Percentiles rank a stretch among this genome's conserved stretches.
These are phyloP conservation scores for Suillus subaureus DNA, from an alignment of 768 basidiomycete genomes.

Conservation along the genomic window DNA sequence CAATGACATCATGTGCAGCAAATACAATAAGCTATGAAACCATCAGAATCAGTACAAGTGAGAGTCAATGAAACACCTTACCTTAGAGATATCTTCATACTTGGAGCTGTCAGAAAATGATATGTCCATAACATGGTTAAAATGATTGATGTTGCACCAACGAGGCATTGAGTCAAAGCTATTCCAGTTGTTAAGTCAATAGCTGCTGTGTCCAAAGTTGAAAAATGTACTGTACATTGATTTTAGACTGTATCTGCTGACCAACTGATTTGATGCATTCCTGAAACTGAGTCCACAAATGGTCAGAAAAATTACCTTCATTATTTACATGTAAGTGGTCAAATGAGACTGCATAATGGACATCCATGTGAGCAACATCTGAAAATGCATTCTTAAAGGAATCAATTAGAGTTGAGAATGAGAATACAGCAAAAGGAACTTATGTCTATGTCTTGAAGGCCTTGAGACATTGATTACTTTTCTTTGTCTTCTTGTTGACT, in stretches of 20 bases:
- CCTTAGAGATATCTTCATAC: slow-evolving; percentile 40
- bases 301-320: slow-evolving; percentile 35
- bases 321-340: slow-evolving; percentile 43
- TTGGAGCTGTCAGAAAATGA: slow-evolving; percentile 39
- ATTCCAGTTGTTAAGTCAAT: neutral
- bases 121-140: slow-evolving; percentile 21
- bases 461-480: slow-evolving; percentile 11
- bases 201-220: slow-evolving; percentile 5
- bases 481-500: slow-evolving; percentile 22
- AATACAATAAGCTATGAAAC: slow-evolving; percentile 31
- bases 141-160: slow-evolving; percentile 39
- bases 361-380: slow-evolving; percentile 35
- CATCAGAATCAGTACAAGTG: neutral
- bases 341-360: slow-evolving; percentile 34
- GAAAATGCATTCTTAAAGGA: slow-evolving; percentile 36
- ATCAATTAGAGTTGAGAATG: neutral
- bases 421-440: neutral
- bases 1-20: slow-evolving; percentile 29
- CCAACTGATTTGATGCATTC: slow-evolving; percentile 17
- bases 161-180: slow-evolving; percentile 33
- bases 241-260: slow-evolving; percentile 6
- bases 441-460: slow-evolving; percentile 20
- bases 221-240: slow-evolving; percentile 26
- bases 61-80: slow-evolving; percentile 15
- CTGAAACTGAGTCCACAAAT: slow-evolving; percentile 32